Evolutionary conservation across 2,329 filamentous ascomycete genomes (phyloP).

Genomic region (Calonectria fujianensis): DNA sequence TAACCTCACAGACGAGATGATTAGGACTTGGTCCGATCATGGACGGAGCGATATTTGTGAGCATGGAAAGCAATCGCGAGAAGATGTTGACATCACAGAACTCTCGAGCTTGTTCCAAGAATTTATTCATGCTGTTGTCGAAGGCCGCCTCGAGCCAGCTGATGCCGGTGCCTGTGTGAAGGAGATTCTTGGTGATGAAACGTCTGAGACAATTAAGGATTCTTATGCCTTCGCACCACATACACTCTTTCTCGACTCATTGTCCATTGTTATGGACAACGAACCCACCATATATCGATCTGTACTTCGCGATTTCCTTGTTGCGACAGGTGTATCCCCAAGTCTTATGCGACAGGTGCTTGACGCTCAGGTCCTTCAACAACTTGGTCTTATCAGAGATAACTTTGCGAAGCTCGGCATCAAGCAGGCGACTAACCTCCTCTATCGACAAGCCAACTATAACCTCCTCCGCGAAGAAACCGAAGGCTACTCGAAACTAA

Average conservation of each 20-base stretch:
- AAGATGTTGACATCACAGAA: slow-evolving; percentile 80
- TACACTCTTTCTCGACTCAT: slow-evolving; percentile 86
- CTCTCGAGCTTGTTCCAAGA: slow-evolving; percentile 89
- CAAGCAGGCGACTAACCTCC: slow-evolving; percentile 91
- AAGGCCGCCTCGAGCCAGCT: slow-evolving; percentile 78
- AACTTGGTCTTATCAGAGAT: slow-evolving; percentile 87
- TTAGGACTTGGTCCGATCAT: slow-evolving; percentile 79
- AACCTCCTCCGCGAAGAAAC: slow-evolving; percentile 96
- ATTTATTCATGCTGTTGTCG: slow-evolving; percentile 84
- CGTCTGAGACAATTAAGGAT: slow-evolving; percentile 70
- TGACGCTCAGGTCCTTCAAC: slow-evolving; percentile 85
- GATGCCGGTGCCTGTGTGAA: slow-evolving; percentile 84
- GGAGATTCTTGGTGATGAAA: slow-evolving; percentile 80
- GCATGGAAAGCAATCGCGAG: slow-evolving; percentile 77
- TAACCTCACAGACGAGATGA: slow-evolving; percentile 81
- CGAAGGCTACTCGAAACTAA: slow-evolving; percentile 96
- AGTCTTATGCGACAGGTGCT: slow-evolving; percentile 86
- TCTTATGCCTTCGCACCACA: slow-evolving; percentile 75
- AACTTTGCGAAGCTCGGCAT: slow-evolving; percentile 90
- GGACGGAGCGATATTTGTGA: slow-evolving; percentile 82
- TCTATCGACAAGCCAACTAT: slow-evolving; percentile 98
- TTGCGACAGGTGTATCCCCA: slow-evolving; percentile 82
- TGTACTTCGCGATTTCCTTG: slow-evolving; percentile 79
- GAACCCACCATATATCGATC: slow-evolving; percentile 72
- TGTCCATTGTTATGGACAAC: slow-evolving; percentile 86